These are phyloP conservation scores for Cocos nucifera DNA, from an alignment of 176 grass and related monocot species.

Conservation along the genomic window DNA sequence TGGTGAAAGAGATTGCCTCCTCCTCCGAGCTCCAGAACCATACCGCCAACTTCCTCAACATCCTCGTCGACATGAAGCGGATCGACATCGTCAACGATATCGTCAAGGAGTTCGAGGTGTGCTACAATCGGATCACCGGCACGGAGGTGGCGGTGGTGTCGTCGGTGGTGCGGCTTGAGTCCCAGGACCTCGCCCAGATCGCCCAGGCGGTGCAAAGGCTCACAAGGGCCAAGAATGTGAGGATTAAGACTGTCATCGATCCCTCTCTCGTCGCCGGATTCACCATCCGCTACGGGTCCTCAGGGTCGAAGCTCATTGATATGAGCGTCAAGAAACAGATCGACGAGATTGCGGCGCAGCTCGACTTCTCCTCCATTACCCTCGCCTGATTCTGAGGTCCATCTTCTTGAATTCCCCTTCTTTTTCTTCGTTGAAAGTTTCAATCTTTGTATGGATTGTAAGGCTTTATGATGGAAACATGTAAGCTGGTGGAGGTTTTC, in stretches of 20 bases:
- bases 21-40: slow-evolving; percentile 52
- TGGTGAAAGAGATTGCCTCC: slow-evolving; percentile 57
- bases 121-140: slow-evolving; percentile 62
- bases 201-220: slow-evolving; percentile 57
- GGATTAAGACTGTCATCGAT: slow-evolving; percentile 63
- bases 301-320: slow-evolving; percentile 65
- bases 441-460: no score
- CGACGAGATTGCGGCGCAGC: slow-evolving; percentile 55
- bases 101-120: slow-evolving; percentile 61
- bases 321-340: slow-evolving; percentile 90
- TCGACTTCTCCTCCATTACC: slow-evolving; percentile 43
- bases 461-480: no score
- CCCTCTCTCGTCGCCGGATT: slow-evolving; percentile 74
- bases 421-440: no score
- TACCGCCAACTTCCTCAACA: slow-evolving; percentile 66
- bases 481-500: no score
- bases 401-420: no score
- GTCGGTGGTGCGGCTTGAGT: slow-evolving; percentile 80
- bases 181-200: slow-evolving; percentile 77
- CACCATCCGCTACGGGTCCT: slow-evolving; percentile 66
- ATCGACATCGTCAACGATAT: slow-evolving; percentile 44
- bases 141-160: slow-evolving; percentile 70
- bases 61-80: slow-evolving; percentile 63
- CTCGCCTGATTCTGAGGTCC: slow-evolving; percentile 12
- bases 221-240: slow-evolving; percentile 68